A percentile compares a stretch with the other conserved stretches of the same genome.
phyloP scores from a whole-genome alignment of 75 land plant species.

The Selaginella moellendorffii region DNA sequence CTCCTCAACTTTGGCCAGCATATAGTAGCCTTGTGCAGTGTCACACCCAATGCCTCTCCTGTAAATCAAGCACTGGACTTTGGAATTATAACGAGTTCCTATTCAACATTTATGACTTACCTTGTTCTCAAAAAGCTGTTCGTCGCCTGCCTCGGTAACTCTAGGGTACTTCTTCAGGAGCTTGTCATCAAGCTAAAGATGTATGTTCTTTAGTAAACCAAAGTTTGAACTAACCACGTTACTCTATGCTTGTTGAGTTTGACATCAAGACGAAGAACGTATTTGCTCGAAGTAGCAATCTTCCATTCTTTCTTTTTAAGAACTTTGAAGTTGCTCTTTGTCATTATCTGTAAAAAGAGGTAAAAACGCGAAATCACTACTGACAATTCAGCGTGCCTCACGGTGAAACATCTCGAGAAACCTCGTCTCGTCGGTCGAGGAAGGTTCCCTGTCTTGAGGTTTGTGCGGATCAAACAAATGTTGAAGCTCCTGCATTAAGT shows the following conservation, averaged over 20 bases:
- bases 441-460: too few species aligned
- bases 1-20: background rate
- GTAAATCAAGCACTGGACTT: background rate
- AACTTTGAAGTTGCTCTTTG: background rate
- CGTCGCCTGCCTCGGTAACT: background rate
- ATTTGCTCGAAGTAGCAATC: background rate
- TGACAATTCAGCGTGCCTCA: too few species aligned
- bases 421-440: too few species aligned
- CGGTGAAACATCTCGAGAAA: too few species aligned
- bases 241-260: background rate
- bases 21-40: background rate
- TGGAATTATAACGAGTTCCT: background rate
- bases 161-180: background rate
- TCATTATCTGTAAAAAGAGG: background rate
- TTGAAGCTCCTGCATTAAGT: too few species aligned
- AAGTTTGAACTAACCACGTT: background rate
- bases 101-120: too few species aligned
- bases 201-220: background rate
- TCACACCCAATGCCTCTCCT: background rate
- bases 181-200: background rate
- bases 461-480: too few species aligned
- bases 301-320: background rate
- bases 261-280: background rate
- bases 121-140: background rate
- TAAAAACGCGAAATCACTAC: too few species aligned